A percentile compares a stretch with the other conserved stretches of the same genome.
Conservation (phyloP, 148 eudicot species). For the Oxyria digyna region DNA sequence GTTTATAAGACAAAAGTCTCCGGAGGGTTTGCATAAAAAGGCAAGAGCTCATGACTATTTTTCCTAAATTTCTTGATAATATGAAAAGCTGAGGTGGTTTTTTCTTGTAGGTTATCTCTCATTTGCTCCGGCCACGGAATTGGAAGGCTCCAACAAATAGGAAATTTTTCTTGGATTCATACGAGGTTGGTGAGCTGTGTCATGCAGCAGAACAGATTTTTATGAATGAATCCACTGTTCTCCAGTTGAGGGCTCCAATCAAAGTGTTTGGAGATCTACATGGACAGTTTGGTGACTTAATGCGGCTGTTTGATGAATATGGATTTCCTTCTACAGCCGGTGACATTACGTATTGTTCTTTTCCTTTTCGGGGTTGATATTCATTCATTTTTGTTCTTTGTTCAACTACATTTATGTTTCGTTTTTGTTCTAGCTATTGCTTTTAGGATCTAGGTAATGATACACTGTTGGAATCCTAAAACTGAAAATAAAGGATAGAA, state of each 20-base stretch:
- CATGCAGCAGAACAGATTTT: constrained; percentile 95
- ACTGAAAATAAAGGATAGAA: too few species aligned
- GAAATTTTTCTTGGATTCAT: constrained; percentile 86
- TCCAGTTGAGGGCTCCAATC: constrained; percentile 89
- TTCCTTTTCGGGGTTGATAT: not conserved
- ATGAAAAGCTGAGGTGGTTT: constrained; percentile 2
- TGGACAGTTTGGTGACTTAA: constrained; percentile 94
- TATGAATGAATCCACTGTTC: constrained; percentile 92
- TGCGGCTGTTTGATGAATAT: constrained; percentile 97
- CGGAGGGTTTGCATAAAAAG: constrained; percentile 96
- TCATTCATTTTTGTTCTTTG: not conserved
- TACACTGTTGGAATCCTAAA: too few species aligned
- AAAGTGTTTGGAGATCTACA: constrained; percentile 99
- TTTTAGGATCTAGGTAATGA: not conserved
- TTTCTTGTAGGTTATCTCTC: constrained; percentile 65
- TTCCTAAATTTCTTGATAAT: not conserved
- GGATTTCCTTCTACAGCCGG: constrained; percentile 98
- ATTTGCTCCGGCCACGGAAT: constrained; percentile 80
- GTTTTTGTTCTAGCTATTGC: not conserved
- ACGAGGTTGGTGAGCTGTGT: constrained; percentile 97
- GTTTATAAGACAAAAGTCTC: constrained; percentile 63
- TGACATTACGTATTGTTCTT: constrained; percentile 63
- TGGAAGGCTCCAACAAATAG: constrained; percentile 89
- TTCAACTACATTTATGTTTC: not conserved
- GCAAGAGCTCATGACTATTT: constrained; percentile 26